These are phyloP conservation scores for Yamagishiella unicocca DNA, from an alignment of 139 green algal genomes.

Conservation along the genomic window DNA sequence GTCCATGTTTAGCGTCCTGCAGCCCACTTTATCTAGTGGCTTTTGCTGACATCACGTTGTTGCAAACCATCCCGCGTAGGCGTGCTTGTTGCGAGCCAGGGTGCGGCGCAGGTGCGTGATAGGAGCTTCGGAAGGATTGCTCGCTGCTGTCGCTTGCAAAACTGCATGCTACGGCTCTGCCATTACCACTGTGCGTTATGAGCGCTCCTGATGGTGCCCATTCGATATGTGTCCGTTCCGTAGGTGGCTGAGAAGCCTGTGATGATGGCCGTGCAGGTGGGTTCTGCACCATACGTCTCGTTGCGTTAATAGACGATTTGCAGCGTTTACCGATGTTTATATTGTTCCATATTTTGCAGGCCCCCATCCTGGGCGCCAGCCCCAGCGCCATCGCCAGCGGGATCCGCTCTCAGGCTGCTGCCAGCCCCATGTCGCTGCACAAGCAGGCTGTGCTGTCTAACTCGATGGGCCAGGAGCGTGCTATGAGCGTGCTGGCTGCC, in stretches of 20 bases:
- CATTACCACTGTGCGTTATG: not conserved
- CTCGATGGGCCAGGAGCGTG: constrained; percentile 37
- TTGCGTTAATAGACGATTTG: not conserved
- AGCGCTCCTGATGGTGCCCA: not conserved
- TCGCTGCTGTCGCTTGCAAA: not conserved
- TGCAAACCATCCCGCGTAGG: not conserved
- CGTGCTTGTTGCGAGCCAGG: constrained; percentile 30
- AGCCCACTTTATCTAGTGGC: no score
- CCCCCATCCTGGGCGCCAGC: constrained; percentile 48
- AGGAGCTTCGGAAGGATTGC: not conserved
- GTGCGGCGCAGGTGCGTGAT: constrained; percentile 35
- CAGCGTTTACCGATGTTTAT: no score
- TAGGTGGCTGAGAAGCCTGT: constrained; percentile 23
- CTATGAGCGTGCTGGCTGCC: constrained; percentile 66
- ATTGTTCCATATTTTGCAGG: constrained; percentile 32
- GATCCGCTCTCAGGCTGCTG: constrained; percentile 36
- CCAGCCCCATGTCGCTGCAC: constrained; percentile 39
- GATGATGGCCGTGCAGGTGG: constrained; percentile 1
- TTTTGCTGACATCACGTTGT: no score
- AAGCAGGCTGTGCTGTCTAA: constrained; percentile 41
- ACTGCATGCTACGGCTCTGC: not conserved
- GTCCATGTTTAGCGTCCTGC: no score
- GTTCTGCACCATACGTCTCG: not conserved
- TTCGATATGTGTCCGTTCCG: not conserved
- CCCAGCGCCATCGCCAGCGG: constrained; percentile 47